Evolutionary conservation across 2,329 filamentous ascomycete genomes (phyloP), one percentile per base, ranked within the genome.

Genomic region (Botrytis medusae): DNA sequence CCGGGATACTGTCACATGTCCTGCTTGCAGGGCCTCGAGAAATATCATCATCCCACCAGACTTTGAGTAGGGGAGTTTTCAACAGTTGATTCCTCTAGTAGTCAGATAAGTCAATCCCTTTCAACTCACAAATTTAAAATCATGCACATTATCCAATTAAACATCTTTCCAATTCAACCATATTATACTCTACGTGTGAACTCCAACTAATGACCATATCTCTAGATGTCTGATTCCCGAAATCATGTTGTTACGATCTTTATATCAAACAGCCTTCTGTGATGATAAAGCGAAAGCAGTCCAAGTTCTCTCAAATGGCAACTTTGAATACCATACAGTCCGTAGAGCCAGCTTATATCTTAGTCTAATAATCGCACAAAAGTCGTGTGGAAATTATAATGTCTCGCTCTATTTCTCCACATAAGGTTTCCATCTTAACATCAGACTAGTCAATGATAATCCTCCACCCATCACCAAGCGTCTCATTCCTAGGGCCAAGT

Each of bases 401-500:
- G 2, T 16, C 48, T 54, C 25, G 6, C n/a, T n/a, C 12, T 54
- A 54, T 16, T 51, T 16, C 25, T n/a, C 7, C 12, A 54, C 25
- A 1, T n/a, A 14, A 51, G n/a, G 6, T 25, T 7, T 14, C 29
- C 29, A 34, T 65, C 29, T 32, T 44, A 25, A 16, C 22, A 5
- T 51, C 1, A 25, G 22, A n/a, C 29, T 71, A 71, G 2, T 64
- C 69, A 48, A 71, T 63, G 3, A 71, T 71, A 40, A 71, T 37
- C 18, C 69, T 46, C 69, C 69, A 71, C 3, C 69, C 69, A 71
- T 71, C 69, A 29, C 59, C 59, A 51, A 71, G 59, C 20, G 18
- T 64, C 32, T 64, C 69, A 51, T 37, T 37, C 25, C 44, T 34
- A 12, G 44, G 32, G 2, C 46, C 44, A 14, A 48, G 22, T 6